Evolutionary conservation across 768 basidiomycete species (phyloP).

Genomic region (Mycena belliarum): DNA sequence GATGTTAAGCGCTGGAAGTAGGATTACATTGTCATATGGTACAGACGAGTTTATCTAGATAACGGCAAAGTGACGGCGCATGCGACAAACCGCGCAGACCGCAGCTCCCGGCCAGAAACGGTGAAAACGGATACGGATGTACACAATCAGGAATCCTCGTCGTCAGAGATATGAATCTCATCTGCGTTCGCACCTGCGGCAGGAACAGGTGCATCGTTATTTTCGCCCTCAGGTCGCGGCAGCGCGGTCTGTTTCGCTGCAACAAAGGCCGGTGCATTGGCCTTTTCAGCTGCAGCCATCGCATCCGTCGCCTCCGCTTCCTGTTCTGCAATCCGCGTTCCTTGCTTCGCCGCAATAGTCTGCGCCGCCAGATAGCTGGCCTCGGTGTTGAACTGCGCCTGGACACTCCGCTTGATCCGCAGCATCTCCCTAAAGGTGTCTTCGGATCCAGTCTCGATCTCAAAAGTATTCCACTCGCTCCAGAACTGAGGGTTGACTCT

Average conservation of each 20-base stretch:
- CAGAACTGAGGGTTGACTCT: slow-evolving; percentile 91
- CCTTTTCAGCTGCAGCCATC: slow-evolving; percentile 84
- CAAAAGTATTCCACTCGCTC: slow-evolving; percentile 96
- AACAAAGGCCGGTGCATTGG: slow-evolving; percentile 73
- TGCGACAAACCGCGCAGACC: background rate
- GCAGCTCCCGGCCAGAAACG: too few relatives aligned
- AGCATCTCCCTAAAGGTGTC: slow-evolving; percentile 97
- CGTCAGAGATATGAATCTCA: slow-evolving; percentile 88
- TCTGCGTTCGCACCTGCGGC: slow-evolving; percentile 63
- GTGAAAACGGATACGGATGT: slow-evolving; percentile 10
- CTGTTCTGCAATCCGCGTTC: slow-evolving; percentile 48
- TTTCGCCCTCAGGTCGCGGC: slow-evolving; percentile 39
- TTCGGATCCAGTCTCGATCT: slow-evolving; percentile 97
- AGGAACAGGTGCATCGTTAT: slow-evolving; percentile 29
- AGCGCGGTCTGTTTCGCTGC: slow-evolving; percentile 63
- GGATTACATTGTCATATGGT: too few relatives aligned
- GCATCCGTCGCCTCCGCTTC: slow-evolving; percentile 60
- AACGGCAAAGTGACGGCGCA: background rate
- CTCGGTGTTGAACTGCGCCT: slow-evolving; percentile 98
- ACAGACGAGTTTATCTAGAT: too few relatives aligned
- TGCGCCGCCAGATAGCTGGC: slow-evolving; percentile 91
- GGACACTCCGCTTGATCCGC: slow-evolving; percentile 96
- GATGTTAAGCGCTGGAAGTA: too few relatives aligned
- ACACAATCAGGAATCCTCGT: slow-evolving; percentile 59
- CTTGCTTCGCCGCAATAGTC: slow-evolving; percentile 70